These are phyloP conservation scores for Aureobasidium sp. DNA, from an alignment of 2,329 filamentous ascomycete species.

Conservation along the genomic window DNA sequence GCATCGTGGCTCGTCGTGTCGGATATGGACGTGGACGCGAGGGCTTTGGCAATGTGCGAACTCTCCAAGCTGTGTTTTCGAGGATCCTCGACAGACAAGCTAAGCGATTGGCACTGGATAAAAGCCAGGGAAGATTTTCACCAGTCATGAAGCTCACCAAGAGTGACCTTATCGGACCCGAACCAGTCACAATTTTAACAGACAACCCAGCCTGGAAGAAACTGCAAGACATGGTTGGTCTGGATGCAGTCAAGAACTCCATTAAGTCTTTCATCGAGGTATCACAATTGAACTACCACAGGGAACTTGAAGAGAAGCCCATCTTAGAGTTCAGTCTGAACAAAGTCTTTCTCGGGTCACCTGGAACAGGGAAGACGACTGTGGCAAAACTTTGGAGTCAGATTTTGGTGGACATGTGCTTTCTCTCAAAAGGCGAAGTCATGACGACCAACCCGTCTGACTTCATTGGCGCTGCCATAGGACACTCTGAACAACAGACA, in stretches of 20 bases:
- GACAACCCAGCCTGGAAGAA: neutral
- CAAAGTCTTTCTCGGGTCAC: slow-evolving; percentile 58
- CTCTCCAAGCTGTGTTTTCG: neutral
- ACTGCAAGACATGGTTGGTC: neutral
- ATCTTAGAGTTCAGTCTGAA: neutral
- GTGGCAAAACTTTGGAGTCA: slow-evolving; percentile 64
- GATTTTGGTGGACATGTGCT: slow-evolving; percentile 42
- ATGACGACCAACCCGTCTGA: neutral
- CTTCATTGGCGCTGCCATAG: neutral
- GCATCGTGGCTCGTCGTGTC: neutral
- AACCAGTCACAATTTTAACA: neutral
- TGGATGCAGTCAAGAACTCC: neutral
- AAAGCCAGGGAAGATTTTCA: neutral
- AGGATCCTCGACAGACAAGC: neutral
- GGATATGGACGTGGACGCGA: neutral
- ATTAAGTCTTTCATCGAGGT: neutral
- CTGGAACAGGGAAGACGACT: slow-evolving; percentile 75
- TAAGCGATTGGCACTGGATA: neutral
- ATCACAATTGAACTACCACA: neutral
- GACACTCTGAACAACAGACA: neutral
- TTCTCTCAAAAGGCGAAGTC: neutral
- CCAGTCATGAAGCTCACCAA: neutral
- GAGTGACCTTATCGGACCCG: neutral
- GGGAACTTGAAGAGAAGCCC: neutral
- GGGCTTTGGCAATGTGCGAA: neutral